Evolutionary conservation across 108 stramenopile species (phyloP).

Genomic region (Cylindrotheca fusiformis): DNA sequence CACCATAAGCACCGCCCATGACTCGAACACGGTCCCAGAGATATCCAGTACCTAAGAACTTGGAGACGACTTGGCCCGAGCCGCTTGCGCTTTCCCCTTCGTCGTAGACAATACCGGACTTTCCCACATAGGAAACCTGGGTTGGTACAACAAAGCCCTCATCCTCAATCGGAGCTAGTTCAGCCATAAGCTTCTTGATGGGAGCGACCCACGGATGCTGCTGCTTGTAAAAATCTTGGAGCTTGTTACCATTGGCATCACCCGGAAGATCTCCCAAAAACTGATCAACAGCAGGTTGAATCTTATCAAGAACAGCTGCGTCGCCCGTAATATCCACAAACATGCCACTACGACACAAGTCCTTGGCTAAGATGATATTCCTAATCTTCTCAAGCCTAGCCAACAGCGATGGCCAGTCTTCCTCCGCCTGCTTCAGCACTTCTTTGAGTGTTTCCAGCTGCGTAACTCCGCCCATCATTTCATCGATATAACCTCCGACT

Average conservation of each 20-base stretch:
- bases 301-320: constrained; percentile 55
- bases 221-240: constrained; percentile 66
- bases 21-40: constrained; percentile 96
- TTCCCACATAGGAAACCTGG: constrained; percentile 93
- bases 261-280: constrained; percentile 80
- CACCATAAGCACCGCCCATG: constrained; percentile 97
- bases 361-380: constrained; percentile 62
- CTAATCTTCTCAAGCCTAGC: constrained; percentile 85
- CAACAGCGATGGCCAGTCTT: constrained; percentile 90
- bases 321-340: constrained; percentile 94
- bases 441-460: constrained; percentile 73
- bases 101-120: constrained; percentile 84
- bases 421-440: constrained; percentile 86
- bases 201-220: constrained; percentile 78
- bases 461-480: constrained; percentile 88
- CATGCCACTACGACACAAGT: constrained; percentile 79
- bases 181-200: constrained; percentile 73
- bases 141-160: constrained; percentile 96
- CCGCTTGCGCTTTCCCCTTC: constrained; percentile 83
- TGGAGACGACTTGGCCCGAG: constrained; percentile 67
- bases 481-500: constrained; percentile 85
- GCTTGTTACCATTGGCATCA: constrained; percentile 52
- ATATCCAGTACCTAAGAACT: constrained; percentile 87
- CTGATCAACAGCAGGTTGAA: constrained; percentile 60
- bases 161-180: constrained; percentile 59